Percentiles rank a stretch among this genome's conserved stretches.
Evolutionary conservation across 2,329 filamentous ascomycete species (phyloP).

Genomic region (Tolypocladium nubicola): DNA sequence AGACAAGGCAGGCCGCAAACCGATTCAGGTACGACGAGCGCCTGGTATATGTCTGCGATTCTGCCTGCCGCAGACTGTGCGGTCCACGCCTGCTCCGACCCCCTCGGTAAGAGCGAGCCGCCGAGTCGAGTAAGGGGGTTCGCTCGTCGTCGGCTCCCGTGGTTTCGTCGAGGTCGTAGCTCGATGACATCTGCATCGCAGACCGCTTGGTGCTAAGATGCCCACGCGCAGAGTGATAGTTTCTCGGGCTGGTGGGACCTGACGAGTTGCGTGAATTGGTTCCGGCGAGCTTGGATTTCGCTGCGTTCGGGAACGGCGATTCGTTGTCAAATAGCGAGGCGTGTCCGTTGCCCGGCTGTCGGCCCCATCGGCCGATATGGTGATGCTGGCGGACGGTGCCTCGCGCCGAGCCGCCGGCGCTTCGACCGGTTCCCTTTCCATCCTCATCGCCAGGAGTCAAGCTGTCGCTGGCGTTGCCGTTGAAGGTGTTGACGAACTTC

Average conservation of each 20-base stretch:
- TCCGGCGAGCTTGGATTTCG: conserved; percentile 51
- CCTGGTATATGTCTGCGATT: conserved; percentile 58
- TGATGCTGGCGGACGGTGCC: conserved; percentile 69
- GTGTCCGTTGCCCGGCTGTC: conserved; percentile 56
- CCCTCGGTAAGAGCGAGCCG: conserved; percentile 47
- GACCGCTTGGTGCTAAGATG: conserved; percentile 33
- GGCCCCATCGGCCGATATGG: conserved; percentile 61
- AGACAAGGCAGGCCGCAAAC: conserved; percentile 76
- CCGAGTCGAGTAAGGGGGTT: conserved; percentile 61
- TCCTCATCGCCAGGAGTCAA: conserved; percentile 52
- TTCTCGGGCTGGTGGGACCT: conserved; percentile 60
- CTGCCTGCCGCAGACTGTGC: conserved; percentile 56
- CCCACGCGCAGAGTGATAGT: conserved; percentile 27
- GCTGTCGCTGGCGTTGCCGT: conserved; percentile 42
- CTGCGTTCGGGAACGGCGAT: conserved; percentile 63
- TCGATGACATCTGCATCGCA: conserved; percentile 48
- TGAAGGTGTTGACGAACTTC: conserved; percentile 85
- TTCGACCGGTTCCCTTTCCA: conserved; percentile 51
- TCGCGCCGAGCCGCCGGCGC: conserved; percentile 49
- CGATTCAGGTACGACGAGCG: conserved; percentile 55
- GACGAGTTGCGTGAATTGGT: conserved; percentile 49
- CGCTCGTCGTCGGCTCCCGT: conserved; percentile 76
- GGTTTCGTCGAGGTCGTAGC: conserved; percentile 73
- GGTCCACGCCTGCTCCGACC: conserved; percentile 46
- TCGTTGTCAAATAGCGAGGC: conserved; percentile 67